Percentiles rank a stretch among this genome's conserved stretches.
Conservation (phyloP, 768 basidiomycete species). For the Pulveroboletus ravenelii region DNA sequence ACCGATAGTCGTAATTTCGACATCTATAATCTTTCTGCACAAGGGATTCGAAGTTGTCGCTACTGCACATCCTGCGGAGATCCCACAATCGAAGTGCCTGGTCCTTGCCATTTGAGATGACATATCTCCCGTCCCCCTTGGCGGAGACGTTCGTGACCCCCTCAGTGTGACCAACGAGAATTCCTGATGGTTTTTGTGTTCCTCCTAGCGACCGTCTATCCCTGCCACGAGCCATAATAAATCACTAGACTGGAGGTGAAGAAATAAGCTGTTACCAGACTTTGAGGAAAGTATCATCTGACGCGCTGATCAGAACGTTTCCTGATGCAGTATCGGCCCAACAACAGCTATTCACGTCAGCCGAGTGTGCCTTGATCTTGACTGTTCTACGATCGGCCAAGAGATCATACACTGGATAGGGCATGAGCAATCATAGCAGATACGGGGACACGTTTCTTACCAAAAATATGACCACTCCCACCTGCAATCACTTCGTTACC, state of each 20-base stretch:
- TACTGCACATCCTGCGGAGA: slow-evolving; percentile 84
- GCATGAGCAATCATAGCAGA: not conserved
- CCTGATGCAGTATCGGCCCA: slow-evolving; percentile 93
- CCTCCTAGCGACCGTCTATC: slow-evolving; percentile 46
- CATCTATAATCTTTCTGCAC: slow-evolving; percentile 50
- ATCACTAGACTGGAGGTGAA: not conserved
- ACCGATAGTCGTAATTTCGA: slow-evolving; percentile 78
- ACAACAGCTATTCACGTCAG: slow-evolving; percentile 93
- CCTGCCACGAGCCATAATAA: slow-evolving; percentile 31
- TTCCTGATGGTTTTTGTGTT: slow-evolving; percentile 77
- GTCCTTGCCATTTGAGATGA: slow-evolving; percentile 96
- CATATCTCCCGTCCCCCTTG: slow-evolving; percentile 93
- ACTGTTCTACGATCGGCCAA: slow-evolving; percentile 73
- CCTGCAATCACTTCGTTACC: slow-evolving; percentile 95
- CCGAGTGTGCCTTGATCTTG: slow-evolving; percentile 78
- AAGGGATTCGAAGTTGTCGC: slow-evolving; percentile 58
- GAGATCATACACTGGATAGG: slow-evolving; percentile 79
- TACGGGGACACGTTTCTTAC: slow-evolving; percentile 30
- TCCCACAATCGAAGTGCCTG: slow-evolving; percentile 92
- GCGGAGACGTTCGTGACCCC: slow-evolving; percentile 93
- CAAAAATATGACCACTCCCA: slow-evolving; percentile 77
- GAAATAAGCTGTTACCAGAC: slow-evolving; percentile 64
- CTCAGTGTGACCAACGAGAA: slow-evolving; percentile 92
- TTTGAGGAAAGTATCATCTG: slow-evolving; percentile 92
- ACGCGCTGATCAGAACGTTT: slow-evolving; percentile 92